phyloP scores from a whole-genome alignment of 2,329 filamentous ascomycete species.

The Chaetomium globosum region DNA sequence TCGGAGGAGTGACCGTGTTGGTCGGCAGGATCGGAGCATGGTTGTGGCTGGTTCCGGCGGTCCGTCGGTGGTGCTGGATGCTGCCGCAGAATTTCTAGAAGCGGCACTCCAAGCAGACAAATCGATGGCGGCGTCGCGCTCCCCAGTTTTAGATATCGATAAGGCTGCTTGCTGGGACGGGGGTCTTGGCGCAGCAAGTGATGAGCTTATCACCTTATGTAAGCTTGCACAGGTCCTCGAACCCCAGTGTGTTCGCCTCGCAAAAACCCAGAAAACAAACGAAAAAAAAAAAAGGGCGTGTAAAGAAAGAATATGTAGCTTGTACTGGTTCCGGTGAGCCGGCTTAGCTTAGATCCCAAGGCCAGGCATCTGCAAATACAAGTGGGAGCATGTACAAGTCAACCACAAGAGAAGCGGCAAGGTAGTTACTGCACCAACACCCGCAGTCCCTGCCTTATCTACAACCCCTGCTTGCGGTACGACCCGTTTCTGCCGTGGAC shows the following conservation, averaged over 20 bases:
- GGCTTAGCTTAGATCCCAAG: background rate
- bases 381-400: too few relatives aligned
- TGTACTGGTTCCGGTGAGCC: too few relatives aligned
- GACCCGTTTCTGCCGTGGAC: background rate
- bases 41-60: conserved; percentile 24
- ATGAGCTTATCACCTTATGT: background rate
- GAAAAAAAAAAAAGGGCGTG: too few relatives aligned
- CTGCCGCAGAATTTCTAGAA: conserved; percentile 17
- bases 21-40: conserved; percentile 37
- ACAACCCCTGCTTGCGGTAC: background rate
- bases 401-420: too few relatives aligned
- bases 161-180: background rate
- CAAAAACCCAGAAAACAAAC: background rate
- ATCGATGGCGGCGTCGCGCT: conserved; percentile 9
- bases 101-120: conserved; percentile 5
- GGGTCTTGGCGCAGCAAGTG: background rate
- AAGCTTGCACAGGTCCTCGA: background rate
- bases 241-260: too few relatives aligned
- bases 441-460: too few relatives aligned
- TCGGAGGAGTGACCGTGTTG: conserved; percentile 33
- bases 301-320: background rate
- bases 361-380: background rate
- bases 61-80: conserved; percentile 15
- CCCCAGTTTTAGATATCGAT: conserved; percentile 16
- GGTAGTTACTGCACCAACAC: too few relatives aligned